Base-by-base conservation (phyloP, 495 filamentous ascomycete genomes). In the Aspergillus bridgeri region DNA sequence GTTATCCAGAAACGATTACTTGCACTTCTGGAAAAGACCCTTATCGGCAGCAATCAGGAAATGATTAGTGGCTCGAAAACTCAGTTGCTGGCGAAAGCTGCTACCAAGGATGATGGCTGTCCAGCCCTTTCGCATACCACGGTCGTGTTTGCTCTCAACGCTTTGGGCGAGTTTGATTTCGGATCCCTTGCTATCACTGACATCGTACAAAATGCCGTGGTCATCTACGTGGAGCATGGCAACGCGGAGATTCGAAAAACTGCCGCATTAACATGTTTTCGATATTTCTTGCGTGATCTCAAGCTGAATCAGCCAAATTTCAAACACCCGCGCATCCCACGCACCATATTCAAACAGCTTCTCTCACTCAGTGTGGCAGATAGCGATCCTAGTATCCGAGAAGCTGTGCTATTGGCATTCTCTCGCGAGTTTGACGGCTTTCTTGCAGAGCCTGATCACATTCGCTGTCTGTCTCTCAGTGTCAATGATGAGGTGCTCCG, bases 271-370 rank as follows among this genome's bases (percentile, higher is more conserved):
- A 99, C 95, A 22, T 97, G 95, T 72, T 99, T 95, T 67, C 94
- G 98, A 64, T 82, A 98, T 45, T 96, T 97, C 64, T 89, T 97
- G 9, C 84, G 88, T 57, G 94, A 99, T 68, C 94, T 94, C 0
- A 97, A 97, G 64, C 92, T 97, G 61, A 91, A 96, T 64, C 94
- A 98, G 65, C 97, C 93, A 5, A 97, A 93, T 65, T 87, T 89
- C 53, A 95, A 99, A 67, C 91, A 94, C 0, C 89, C 96, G 13
- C 91, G 96, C 69, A 92, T 98, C 27, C 95, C 98, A 51, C 88
- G 90, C 57, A 92, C 97, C 71, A 93, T 98, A 42, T 96, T 99
- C 63, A 90, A 96, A 69, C 96, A 91, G 66, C 82, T 99, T 3
- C 79, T 99, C 57, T 96, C 91, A 3, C 91, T 98, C 23, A 92